phyloP scores from a whole-genome alignment of 1,284 basidiomycete genomes.

The Naganishia albida region DNA sequence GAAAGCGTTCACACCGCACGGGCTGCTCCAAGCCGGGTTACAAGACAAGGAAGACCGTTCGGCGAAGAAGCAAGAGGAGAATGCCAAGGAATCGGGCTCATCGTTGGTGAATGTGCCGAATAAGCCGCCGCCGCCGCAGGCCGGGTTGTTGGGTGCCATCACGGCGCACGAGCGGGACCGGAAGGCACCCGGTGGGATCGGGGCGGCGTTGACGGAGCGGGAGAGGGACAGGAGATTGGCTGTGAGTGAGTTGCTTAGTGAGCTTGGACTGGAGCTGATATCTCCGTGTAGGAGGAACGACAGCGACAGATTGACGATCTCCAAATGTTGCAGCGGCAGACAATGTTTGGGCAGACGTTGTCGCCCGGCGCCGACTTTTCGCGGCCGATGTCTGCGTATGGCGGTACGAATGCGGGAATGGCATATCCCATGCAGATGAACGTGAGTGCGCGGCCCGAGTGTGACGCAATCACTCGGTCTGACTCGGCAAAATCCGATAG shows the following conservation, averaged over 20 bases:
- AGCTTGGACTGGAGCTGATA: not conserved
- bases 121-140: conserved; percentile 93
- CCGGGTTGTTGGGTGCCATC: conserved; percentile 91
- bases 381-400: conserved; percentile 39
- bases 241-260: conserved; percentile 40
- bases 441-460: conserved; percentile 26
- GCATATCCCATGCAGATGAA: conserved; percentile 35
- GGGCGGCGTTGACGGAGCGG: conserved; percentile 89
- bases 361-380: conserved; percentile 49
- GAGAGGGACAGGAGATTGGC: conserved; percentile 87
- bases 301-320: conserved; percentile 88
- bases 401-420: conserved; percentile 38
- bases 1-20: conserved; percentile 90
- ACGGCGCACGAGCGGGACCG: conserved; percentile 91
- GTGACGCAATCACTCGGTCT: conserved; percentile 35
- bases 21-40: conserved; percentile 87
- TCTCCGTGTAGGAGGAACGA: conserved; percentile 67
- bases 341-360: conserved; percentile 58
- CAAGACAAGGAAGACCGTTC: conserved; percentile 94
- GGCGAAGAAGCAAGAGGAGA: conserved; percentile 89
- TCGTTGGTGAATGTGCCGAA: conserved; percentile 90
- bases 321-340: conserved; percentile 83
- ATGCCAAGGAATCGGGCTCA: conserved; percentile 83
- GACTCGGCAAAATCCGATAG: not conserved
- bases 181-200: conserved; percentile 90